Base-by-base conservation (phyloP, 1,284 basidiomycete genomes). In the Fomitopsis betulina region DNA sequence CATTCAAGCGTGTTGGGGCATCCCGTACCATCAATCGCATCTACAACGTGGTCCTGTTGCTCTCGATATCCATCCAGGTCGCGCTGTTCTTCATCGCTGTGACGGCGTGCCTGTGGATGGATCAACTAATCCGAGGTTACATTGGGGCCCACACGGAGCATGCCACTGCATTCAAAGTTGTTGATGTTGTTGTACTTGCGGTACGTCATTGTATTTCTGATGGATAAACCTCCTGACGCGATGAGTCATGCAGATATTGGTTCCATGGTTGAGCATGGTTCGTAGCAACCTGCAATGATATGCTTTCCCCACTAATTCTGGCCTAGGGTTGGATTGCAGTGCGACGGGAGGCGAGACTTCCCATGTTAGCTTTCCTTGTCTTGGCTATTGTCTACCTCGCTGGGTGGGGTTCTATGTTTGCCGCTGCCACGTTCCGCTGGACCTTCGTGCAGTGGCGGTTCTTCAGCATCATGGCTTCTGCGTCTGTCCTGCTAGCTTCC, bases 1-100 rank as follows among this genome's bases (percentile, higher is more conserved):
- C 89, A 0, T 92, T 91, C 80, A 91, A 91, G 70, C 85, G 89
- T 59, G 84, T 92, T 55, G 89, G 89, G 49, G 89, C 89, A n/a
- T 89, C 85, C 6, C 74, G 83, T 61, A 79, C 77, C 10, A 89
- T 91, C 71, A 87, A 89, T 70, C 81, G 85, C 45, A 70, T 88
- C 58, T 92, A 92, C 76, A 87, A 84, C 70, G 73, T 85, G 50
- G 85, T 91, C 57, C 78, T 92, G 45, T 75, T 79, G 15, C 73
- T 92, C 58, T 90, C 87, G 1, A 89, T 89, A 60, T 75, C 81
- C 30, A 84, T 92, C 51, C 91, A 92, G 66, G 75, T 93, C 21
- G 83, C 85, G 30, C 64, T 89, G 43, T 92, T 91, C 77, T 92
- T 91, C 74, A 84, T 92, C 70, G 78, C 82, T 35, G 77, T 81